Evolutionary conservation across 73 alveolate species (phyloP), one percentile per base, ranked within the genome.

Genomic region (Paramecium octaurelia): DNA sequence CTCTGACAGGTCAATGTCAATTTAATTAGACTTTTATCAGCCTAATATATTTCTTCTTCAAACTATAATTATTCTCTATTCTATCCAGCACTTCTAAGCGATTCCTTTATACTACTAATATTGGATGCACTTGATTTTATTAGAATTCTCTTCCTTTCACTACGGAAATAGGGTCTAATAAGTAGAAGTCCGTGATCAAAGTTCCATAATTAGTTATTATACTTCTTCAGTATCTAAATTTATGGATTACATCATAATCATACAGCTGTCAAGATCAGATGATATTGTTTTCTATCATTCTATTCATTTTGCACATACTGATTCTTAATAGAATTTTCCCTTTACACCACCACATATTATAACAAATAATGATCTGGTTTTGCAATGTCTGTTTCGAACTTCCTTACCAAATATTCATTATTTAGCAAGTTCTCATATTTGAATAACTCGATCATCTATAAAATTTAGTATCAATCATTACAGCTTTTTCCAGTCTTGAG

Each of bases 251-350:
- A 12, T 31, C 42, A 64, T 35, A 20, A 2, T 35, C 8, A 77
- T 80, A 80, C 91, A 21, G 70, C 73, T 80, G 91, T 80, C 23
- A 80, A 46, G 23, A 80, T 80, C 6, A 44, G 8, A 80, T 80
- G 76, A 80, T 80, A 80, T 80, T 80, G 34, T 10, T 48, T 80
- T n/a, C 91, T 16, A 24, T 80, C 75, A 80, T 80, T 80, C 43
- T 80, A 24, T 46, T 80, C 70, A 80, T 80, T 80, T 80, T 80
- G 34, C 14, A 80, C 91, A 80, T 43, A 80, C 44, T 80, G 24
- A 43, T 23, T 80, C 57, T 80, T 80, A 1, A 80, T 80, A n/a
- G 91, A 80, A 80, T 80, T 80, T 44, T 80, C 91, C 44, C 91
- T 80, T 64, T 80, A 80, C 3, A 80, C 73, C n/a, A 48, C 70